Percentiles rank a stretch among this genome's conserved stretches.
phyloP scores from a whole-genome alignment of 2,329 filamentous ascomycete species.

The Macrophomina pseudophaseolina region DNA sequence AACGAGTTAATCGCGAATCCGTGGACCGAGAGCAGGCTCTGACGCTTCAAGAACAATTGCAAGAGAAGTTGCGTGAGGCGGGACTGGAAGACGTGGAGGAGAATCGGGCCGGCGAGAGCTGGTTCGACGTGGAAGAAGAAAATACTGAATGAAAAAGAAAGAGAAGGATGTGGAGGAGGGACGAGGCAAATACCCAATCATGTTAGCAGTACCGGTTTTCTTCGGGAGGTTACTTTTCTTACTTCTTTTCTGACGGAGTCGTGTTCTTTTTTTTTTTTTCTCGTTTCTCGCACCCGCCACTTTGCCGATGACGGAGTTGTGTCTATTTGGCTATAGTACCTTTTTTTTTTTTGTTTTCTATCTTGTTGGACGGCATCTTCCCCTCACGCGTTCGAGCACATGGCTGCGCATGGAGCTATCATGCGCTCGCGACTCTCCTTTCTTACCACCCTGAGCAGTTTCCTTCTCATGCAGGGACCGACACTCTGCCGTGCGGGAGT shows the following conservation, averaged over 20 bases:
- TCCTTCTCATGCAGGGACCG: conserved; percentile 13
- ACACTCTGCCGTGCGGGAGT: conserved; percentile 18
- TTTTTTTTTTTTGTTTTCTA: conserved; percentile 14
- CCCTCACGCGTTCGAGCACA: conserved; percentile 17
- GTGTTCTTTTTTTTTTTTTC: neutral
- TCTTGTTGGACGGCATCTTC: conserved; percentile 15
- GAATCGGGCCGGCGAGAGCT: conserved; percentile 23
- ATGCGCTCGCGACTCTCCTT: conserved; percentile 19
- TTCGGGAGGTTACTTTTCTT: conserved; percentile 12
- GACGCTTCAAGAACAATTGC: conserved; percentile 16
- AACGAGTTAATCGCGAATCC: conserved; percentile 22
- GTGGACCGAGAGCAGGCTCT: conserved; percentile 7
- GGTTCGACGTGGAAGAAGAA: conserved; percentile 17
- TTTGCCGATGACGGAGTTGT: conserved; percentile 24
- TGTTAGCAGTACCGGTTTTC: conserved; percentile 14
- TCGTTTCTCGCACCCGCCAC: conserved; percentile 15
- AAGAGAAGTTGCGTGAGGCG: conserved; percentile 10
- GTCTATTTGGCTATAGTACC: conserved; percentile 26
- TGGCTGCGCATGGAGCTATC: conserved; percentile 14
- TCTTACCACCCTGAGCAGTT: conserved; percentile 10
- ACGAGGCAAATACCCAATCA: conserved; percentile 27
- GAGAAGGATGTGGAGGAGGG: conserved; percentile 13
- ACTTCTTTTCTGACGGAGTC: conserved; percentile 12
- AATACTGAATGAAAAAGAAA: conserved; percentile 20
- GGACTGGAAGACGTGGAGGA: conserved; percentile 15